Base-by-base conservation (phyloP, 495 filamentous ascomycete species). In the Geoglossum glabrum region DNA sequence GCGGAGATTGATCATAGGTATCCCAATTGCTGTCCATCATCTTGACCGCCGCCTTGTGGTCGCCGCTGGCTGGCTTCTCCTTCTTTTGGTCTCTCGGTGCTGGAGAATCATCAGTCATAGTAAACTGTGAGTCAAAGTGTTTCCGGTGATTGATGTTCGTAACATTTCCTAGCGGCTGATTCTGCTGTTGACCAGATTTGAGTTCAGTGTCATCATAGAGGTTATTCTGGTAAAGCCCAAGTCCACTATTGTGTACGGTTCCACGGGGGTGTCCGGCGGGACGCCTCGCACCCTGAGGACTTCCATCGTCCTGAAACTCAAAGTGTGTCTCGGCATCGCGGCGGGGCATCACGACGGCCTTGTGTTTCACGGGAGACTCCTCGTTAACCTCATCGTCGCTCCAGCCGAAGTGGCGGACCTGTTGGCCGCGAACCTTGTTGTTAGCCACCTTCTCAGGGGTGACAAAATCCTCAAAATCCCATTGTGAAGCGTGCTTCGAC, bases 401-500 rank as follows among this genome's bases (percentile, higher is more conserved):
- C 69, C 80, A 84, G 67, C 82, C 79, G 61, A 84, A 94, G 64
- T 89, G 81, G 38, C 81, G 77, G 19, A 80, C 70, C 58, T 81
- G 74, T 50, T 79, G 76, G 28, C 73, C 64, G 26, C 70, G 72
- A 19, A 65, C 26, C 40, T 66, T 73, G 58, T 66, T 73, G 58
- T 72, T 69, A 30, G 69, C 64, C 26, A 72, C 61, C 70, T 93
- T 95, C 61, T 82, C 74, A 0, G 92, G 90, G 3, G 89, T 90
- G 21, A 70, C 69, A 63, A 90, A 90, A 67, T 93, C 87, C 47
- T 85, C 83, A 69, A 95, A 95, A 47, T 80, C 80, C 88, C 89
- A 95, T 55, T 84, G 78, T 45, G 76, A 76, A 28, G 69, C 69
- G 65, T 85, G 78, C 69, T 85, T 87, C 47, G 75, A 74, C 64